A percentile compares a stretch with the other conserved stretches of the same genome.
Evolutionary conservation across 331 rosid genomes (phyloP).

Genomic region (Cydonia oblonga): DNA sequence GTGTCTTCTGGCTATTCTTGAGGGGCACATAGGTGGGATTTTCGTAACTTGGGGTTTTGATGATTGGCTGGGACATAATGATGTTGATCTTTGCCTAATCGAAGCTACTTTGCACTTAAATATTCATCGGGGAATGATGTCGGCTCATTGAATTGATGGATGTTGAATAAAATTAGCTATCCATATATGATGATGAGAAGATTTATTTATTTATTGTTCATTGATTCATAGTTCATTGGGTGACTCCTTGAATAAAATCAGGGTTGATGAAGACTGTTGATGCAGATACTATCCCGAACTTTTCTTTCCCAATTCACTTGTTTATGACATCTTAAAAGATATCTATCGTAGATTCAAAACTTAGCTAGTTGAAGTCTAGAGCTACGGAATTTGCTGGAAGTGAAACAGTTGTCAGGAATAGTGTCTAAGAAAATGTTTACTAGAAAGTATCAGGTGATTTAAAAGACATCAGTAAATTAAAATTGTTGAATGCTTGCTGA

Average conservation of each 20-base stretch:
- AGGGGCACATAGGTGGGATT: slow-evolving; percentile 30
- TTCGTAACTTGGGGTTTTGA: slow-evolving; percentile 12
- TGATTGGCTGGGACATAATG: slow-evolving; percentile 21
- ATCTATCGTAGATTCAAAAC: neutral
- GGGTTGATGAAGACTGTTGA: neutral
- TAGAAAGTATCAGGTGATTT: neutral
- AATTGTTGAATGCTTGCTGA: neutral
- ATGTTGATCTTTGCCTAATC: slow-evolving; percentile 13
- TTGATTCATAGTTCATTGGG: neutral
- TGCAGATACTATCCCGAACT: neutral
- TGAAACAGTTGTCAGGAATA: neutral
- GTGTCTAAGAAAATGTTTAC: neutral
- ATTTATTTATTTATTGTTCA: neutral
- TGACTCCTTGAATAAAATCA: neutral
- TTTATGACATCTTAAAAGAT: neutral
- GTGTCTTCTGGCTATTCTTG: slow-evolving; percentile 20
- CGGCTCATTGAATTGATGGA: slow-evolving; percentile 20
- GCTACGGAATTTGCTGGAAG: neutral
- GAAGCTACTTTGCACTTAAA: slow-evolving; percentile 6
- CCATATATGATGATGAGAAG: neutral
- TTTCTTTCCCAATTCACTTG: neutral
- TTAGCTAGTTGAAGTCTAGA: neutral
- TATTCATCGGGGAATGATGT: slow-evolving; percentile 17
- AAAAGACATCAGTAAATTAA: neutral
- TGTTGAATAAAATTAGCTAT: slow-evolving; percentile 1